A percentile compares a stretch with the other conserved stretches of the same genome.
These are phyloP conservation scores for Colletotrichum sp. DNA, from an alignment of 2,329 filamentous ascomycete genomes.

Conservation along the genomic window DNA sequence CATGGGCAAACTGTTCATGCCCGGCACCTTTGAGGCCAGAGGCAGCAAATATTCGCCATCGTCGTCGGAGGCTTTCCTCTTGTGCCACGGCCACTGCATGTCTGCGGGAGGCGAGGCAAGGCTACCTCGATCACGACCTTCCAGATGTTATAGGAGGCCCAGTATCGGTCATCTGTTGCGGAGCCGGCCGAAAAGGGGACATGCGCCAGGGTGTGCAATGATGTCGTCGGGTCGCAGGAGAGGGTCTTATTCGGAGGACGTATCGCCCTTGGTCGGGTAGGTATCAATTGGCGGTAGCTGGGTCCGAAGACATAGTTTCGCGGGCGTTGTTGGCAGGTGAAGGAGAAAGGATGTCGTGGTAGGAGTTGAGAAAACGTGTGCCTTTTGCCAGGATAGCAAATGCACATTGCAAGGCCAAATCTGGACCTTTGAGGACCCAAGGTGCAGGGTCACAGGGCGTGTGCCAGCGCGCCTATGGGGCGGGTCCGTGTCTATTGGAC, in stretches of 20 bases:
- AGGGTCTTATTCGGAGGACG: not conserved
- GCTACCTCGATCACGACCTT: constrained; percentile 18
- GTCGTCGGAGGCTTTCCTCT: constrained; percentile 34
- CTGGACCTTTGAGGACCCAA: not conserved
- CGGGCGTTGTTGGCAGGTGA: not conserved
- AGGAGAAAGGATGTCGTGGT: constrained; percentile 3
- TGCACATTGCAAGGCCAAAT: not conserved
- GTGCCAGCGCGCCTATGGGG: constrained; percentile 11
- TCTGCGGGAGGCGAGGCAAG: constrained; percentile 22
- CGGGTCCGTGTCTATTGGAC: constrained; percentile 13
- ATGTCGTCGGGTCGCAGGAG: constrained; percentile 1
- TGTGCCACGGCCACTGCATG: constrained; percentile 42
- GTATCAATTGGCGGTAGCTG: constrained; percentile 10
- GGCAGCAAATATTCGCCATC: constrained; percentile 37
- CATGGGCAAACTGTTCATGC: constrained; percentile 32
- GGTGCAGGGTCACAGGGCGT: not conserved
- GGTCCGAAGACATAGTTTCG: constrained; percentile 17
- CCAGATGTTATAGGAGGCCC: not conserved
- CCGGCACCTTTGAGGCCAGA: constrained; percentile 32
- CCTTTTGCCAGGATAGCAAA: constrained; percentile 18
- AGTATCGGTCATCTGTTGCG: constrained; percentile 19
- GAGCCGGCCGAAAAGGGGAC: constrained; percentile 11
- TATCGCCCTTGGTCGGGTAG: constrained; percentile 1
- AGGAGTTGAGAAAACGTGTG: constrained; percentile 19
- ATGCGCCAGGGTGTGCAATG: constrained; percentile 9